These are phyloP conservation scores for Cryphonectria japonica DNA, from an alignment of 2,329 filamentous ascomycete genomes.

Conservation along the genomic window DNA sequence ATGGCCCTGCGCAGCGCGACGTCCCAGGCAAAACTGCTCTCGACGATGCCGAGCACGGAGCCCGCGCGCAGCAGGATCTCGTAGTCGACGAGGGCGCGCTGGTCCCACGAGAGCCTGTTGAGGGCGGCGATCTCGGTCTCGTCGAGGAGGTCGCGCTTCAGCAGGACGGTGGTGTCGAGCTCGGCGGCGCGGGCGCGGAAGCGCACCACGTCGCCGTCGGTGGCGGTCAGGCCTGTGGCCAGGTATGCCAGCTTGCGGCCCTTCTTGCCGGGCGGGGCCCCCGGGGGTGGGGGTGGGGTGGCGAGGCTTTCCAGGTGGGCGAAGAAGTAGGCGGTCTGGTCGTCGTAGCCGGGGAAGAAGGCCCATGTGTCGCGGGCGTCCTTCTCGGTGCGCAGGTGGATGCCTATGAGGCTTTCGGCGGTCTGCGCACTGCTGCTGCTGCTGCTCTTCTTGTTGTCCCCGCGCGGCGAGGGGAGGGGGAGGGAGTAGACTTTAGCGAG, in stretches of 20 bases:
- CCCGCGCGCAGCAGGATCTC: conserved; percentile 51
- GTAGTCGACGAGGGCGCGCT: conserved; percentile 55
- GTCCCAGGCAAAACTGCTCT: conserved; percentile 52
- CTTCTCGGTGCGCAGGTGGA: conserved; percentile 43
- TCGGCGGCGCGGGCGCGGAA: conserved; percentile 44
- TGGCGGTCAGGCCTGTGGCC: conserved; percentile 44
- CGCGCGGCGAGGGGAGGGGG: conserved; percentile 32
- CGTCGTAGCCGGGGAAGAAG: conserved; percentile 38
- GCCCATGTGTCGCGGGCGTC: conserved; percentile 33
- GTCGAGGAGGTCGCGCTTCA: conserved; percentile 49
- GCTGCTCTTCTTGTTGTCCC: not conserved
- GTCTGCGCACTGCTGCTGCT: not conserved
- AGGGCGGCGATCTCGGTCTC: conserved; percentile 41
- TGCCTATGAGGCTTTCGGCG: conserved; percentile 39
- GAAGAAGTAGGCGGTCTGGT: conserved; percentile 40
- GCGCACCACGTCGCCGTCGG: conserved; percentile 38
- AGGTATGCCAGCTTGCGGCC: conserved; percentile 45
- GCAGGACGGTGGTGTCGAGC: conserved; percentile 44
- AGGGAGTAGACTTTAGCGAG: conserved; percentile 35
- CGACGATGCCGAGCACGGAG: conserved; percentile 48
- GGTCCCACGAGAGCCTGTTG: conserved; percentile 48
- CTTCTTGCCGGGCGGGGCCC: conserved; percentile 20
- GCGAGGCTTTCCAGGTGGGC: conserved; percentile 32
- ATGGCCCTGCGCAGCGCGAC: conserved; percentile 46
- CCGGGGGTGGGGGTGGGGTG: not conserved